Conservation (phyloP, 768 basidiomycete species). For the Epithele typhae region DNA sequence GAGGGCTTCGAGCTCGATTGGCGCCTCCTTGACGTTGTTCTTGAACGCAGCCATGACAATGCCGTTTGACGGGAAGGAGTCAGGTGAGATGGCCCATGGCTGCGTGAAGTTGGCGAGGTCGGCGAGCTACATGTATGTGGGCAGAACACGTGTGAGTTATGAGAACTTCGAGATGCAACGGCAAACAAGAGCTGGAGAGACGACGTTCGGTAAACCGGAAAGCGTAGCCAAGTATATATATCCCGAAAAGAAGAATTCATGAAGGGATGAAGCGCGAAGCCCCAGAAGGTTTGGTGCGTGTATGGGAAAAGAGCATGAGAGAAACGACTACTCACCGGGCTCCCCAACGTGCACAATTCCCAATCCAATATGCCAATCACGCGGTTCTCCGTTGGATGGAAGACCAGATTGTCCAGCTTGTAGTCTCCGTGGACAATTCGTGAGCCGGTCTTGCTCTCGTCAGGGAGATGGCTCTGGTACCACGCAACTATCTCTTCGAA, state of each 20-base stretch:
- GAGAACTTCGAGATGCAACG: no score
- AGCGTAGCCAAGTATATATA: no score
- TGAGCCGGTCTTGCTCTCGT: constrained; percentile 67
- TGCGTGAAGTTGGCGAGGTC: constrained; percentile 90
- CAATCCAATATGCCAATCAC: constrained; percentile 97
- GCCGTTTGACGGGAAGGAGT: constrained; percentile 22
- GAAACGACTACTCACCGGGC: constrained; percentile 54
- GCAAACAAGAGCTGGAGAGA: no score
- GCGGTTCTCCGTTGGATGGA: constrained; percentile 85
- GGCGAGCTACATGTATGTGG: constrained; percentile 69
- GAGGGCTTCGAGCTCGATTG: constrained; percentile 65
- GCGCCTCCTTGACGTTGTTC: constrained; percentile 44
- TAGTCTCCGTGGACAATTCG: constrained; percentile 98
- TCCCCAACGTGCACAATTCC: constrained; percentile 95
- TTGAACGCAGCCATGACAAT: constrained; percentile 57
- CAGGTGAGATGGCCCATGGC: constrained; percentile 65
- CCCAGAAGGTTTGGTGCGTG: neutral
- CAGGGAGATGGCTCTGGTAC: constrained; percentile 72
- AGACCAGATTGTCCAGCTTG: constrained; percentile 96
- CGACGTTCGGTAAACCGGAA: no score
- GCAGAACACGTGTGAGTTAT: neutral
- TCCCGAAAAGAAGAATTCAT: no score
- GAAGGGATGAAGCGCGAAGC: no score
- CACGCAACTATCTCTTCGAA: constrained; percentile 70
- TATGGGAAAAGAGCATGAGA: neutral